Conservation (phyloP, 345 rosid species). For the Aquilaria yunnanensis region DNA sequence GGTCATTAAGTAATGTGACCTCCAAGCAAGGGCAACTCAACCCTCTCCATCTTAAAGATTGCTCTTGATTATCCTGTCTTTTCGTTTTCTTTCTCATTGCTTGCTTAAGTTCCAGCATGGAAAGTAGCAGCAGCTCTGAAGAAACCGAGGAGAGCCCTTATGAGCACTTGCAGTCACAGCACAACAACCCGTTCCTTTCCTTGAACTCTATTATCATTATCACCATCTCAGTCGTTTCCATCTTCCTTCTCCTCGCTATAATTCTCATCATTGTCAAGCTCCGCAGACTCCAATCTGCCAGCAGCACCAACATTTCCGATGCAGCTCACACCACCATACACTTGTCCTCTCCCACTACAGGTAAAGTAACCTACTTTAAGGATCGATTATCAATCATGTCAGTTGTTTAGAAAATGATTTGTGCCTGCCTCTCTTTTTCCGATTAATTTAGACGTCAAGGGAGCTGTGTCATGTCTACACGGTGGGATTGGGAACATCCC, state of each 20-base stretch:
- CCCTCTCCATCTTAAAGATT: not conserved
- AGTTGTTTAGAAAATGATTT: not conserved
- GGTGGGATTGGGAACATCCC: conserved; percentile 28
- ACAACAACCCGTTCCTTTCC: conserved; percentile 24
- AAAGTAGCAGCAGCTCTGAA: conserved; percentile 14
- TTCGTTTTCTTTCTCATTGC: conserved; percentile 1
- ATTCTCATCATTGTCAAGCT: conserved; percentile 37
- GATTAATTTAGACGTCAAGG: conserved; percentile 37
- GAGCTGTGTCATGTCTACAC: conserved; percentile 33
- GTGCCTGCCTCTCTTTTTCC: not conserved
- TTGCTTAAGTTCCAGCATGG: conserved; percentile 23
- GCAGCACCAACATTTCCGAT: conserved; percentile 21
- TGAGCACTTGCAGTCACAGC: conserved; percentile 13
- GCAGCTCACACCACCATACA: conserved; percentile 30
- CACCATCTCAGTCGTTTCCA: conserved; percentile 30
- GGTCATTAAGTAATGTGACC: conserved; percentile 16
- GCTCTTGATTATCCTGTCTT: conserved; percentile 9
- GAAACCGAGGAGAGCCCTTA: conserved; percentile 18
- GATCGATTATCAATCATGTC: not conserved
- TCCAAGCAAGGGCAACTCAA: conserved; percentile 16
- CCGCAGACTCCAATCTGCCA: conserved; percentile 38
- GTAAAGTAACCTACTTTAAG: conserved; percentile 21
- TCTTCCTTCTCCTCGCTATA: conserved; percentile 30
- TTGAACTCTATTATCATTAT: conserved; percentile 42
- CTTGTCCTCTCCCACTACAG: conserved; percentile 63